These are phyloP conservation scores for Gliomastix tumulicola DNA, from an alignment of 2,329 filamentous ascomycete species.

Conservation along the genomic window DNA sequence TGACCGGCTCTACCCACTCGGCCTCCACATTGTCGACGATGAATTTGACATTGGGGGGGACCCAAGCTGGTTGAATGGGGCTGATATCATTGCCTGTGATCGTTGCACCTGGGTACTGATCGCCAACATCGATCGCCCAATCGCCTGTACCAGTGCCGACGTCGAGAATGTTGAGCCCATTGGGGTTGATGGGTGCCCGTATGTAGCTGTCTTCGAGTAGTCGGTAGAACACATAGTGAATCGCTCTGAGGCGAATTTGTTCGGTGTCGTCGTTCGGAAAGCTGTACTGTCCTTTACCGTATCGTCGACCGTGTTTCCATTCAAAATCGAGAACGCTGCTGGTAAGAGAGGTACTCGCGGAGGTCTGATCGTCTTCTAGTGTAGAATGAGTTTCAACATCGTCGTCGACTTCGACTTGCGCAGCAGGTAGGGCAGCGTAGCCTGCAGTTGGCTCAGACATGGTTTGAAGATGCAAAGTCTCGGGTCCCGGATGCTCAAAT, in stretches of 20 bases:
- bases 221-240: conserved; percentile 23
- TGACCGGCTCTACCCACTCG: conserved; percentile 33
- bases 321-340: conserved; percentile 24
- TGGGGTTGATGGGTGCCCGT: conserved; percentile 24
- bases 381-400: no score
- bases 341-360: conserved; percentile 15
- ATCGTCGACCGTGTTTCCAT: conserved; percentile 31
- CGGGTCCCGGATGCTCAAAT: no score
- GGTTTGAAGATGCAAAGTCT: no score
- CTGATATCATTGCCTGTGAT: conserved; percentile 25
- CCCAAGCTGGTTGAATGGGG: conserved; percentile 35
- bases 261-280: conserved; percentile 30
- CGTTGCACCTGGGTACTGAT: conserved; percentile 44
- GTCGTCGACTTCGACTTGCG: no score
- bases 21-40: conserved; percentile 53
- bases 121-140: conserved; percentile 63
- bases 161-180: conserved; percentile 31
- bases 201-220: conserved; percentile 24
- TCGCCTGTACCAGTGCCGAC: conserved; percentile 40
- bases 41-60: conserved; percentile 52
- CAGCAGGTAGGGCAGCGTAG: no score
- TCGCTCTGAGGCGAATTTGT: conserved; percentile 29
- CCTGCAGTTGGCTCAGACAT: no score
- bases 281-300: conserved; percentile 27
- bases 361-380: neutral